phyloP scores from a whole-genome alignment of 495 filamentous ascomycete species.

The Copromyces sp. region DNA sequence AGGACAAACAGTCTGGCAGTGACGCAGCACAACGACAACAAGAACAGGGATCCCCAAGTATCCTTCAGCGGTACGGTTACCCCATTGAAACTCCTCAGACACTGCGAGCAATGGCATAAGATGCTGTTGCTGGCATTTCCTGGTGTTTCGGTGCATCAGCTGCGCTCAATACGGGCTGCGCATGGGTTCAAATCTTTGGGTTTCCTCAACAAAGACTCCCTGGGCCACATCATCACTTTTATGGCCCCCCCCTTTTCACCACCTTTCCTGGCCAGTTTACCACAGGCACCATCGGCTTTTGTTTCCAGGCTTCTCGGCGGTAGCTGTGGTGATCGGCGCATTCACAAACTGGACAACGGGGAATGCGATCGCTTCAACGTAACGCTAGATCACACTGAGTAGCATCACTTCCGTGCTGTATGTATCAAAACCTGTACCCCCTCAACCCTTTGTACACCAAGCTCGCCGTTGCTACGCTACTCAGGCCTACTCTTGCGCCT shows the following conservation, averaged over 20 bases:
- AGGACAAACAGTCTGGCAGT: slow-evolving; percentile 2
- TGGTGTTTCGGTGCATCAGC: neutral
- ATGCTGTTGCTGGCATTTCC: neutral
- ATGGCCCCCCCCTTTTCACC: neutral
- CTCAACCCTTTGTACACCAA: slow-evolving; percentile 6
- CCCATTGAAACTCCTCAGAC: neutral
- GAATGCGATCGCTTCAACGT: slow-evolving; percentile 11
- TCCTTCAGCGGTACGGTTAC: neutral
- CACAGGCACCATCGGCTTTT: neutral
- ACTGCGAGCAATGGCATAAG: neutral
- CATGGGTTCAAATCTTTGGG: neutral
- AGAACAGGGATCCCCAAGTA: neutral
- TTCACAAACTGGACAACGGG: slow-evolving; percentile 6
- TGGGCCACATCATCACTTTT: neutral
- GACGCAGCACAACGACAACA: neutral
- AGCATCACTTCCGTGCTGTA: neutral
- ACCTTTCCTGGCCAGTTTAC: neutral
- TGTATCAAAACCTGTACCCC: slow-evolving; percentile 10
- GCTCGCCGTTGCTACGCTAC: slow-evolving; percentile 12
- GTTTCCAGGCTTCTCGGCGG: slow-evolving; percentile 8
- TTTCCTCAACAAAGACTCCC: neutral
- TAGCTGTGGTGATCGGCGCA: slow-evolving; percentile 5
- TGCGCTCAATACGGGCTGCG: neutral
- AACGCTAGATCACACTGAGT: neutral
- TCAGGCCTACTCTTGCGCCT: slow-evolving; percentile 6